phyloP scores from a whole-genome alignment of 2,329 filamentous ascomycete genomes.

The Neopestalotiopsis clavispora region DNA sequence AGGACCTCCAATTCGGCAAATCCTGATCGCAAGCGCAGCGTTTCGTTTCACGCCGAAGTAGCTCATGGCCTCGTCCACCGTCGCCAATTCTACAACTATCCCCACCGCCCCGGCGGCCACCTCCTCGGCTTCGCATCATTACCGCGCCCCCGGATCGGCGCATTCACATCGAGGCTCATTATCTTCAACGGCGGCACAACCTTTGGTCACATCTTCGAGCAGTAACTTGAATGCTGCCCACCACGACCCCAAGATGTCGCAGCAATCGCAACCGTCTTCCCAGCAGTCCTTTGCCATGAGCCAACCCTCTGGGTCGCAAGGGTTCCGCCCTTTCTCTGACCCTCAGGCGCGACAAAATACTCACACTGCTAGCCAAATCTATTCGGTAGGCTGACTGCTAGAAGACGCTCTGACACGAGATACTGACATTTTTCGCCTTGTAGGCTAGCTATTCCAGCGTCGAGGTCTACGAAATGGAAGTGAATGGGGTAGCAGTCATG shows the following conservation, averaged over 20 bases:
- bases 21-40: not conserved
- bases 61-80: constrained; percentile 44
- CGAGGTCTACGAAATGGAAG: constrained; percentile 98
- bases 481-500: constrained; percentile 93
- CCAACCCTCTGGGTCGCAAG: constrained; percentile 53
- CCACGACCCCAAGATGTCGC: constrained; percentile 47
- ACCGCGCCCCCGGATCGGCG: constrained; percentile 7
- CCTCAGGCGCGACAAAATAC: constrained; percentile 38
- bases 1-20: not conserved
- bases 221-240: constrained; percentile 30
- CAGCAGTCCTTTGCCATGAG: constrained; percentile 64
- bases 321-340: constrained; percentile 47
- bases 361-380: constrained; percentile 60
- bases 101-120: constrained; percentile 24
- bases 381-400: constrained; percentile 56
- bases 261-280: constrained; percentile 55
- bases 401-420: not conserved
- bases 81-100: constrained; percentile 31
- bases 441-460: constrained; percentile 92
- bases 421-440: constrained; percentile 3
- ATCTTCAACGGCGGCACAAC: constrained; percentile 22
- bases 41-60: constrained; percentile 14
- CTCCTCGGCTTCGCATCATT: constrained; percentile 20
- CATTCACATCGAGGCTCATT: constrained; percentile 23
- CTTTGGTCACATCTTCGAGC: constrained; percentile 22